Conservation (phyloP, 2,329 filamentous ascomycete species). For the Aurifilum marmelostoma region DNA sequence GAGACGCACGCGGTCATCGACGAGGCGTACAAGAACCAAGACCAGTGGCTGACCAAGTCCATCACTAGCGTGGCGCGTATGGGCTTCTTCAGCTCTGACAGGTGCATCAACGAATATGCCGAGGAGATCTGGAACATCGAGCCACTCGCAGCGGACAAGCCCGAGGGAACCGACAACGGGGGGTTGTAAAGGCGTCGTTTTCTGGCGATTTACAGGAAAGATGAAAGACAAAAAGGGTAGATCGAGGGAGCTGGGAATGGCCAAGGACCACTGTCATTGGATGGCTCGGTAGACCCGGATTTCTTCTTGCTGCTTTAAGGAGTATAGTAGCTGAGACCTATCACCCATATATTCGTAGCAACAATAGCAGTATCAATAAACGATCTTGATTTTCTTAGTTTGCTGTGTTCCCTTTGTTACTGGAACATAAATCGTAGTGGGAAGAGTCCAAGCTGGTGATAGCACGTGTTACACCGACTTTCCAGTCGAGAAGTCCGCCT, state of each 20-base stretch:
- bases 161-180: conserved; percentile 22
- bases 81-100: conserved; percentile 96
- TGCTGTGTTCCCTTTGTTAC: not conserved
- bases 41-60: conserved; percentile 88
- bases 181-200: conserved; percentile 23
- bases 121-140: conserved; percentile 95
- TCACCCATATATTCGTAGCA: not conserved
- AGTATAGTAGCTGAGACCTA: not conserved
- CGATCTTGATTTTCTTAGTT: not conserved
- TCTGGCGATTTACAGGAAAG: not conserved
- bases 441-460: not conserved
- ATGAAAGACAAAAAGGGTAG: not conserved
- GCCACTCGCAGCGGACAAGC: conserved; percentile 61
- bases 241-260: not conserved
- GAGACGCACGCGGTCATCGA: conserved; percentile 91
- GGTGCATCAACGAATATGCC: conserved; percentile 96
- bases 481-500: too few species aligned
- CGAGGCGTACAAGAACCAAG: conserved; percentile 87
- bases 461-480: not conserved
- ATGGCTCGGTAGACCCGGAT: not conserved
- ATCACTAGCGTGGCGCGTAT: conserved; percentile 89
- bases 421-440: not conserved
- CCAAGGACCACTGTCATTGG: not conserved
- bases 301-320: not conserved
- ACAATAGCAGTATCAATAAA: conserved; percentile 4